These are phyloP conservation scores for Neonectria faginata DNA, from an alignment of 2,329 filamentous ascomycete species.

Conservation along the genomic window DNA sequence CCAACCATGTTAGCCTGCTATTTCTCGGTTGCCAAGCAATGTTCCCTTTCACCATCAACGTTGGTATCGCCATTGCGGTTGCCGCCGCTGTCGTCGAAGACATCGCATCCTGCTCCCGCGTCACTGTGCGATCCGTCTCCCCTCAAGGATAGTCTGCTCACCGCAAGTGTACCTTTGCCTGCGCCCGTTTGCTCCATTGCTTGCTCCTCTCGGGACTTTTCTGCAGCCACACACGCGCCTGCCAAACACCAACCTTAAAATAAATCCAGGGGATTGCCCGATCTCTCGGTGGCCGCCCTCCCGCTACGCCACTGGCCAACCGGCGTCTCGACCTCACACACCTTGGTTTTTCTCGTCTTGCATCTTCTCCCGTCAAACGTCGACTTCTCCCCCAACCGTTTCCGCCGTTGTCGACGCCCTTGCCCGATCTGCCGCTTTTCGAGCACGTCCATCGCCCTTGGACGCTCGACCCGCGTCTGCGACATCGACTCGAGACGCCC, in stretches of 20 bases:
- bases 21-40: not conserved
- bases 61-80: not conserved
- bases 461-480: conserved; percentile 20
- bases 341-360: not conserved
- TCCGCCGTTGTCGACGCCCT: conserved; percentile 4
- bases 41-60: not conserved
- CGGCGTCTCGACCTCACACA: not conserved
- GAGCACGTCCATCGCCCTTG: conserved; percentile 15
- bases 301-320: conserved; percentile 25
- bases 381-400: not conserved
- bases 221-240: conserved; percentile 10
- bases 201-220: not conserved
- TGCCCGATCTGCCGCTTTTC: conserved; percentile 20
- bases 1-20: conserved; percentile 4
- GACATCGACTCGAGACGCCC: conserved; percentile 34
- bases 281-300: conserved; percentile 21
- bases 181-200: not conserved
- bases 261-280: conserved; percentile 22
- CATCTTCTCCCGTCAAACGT: not conserved
- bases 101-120: not conserved
- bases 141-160: not conserved
- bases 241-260: conserved; percentile 16
- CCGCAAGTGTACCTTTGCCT: not conserved
- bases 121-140: not conserved
- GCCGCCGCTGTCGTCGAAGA: not conserved